Conservation (phyloP, 352 stramenopile species). For the Phytophthora nicotianae region DNA sequence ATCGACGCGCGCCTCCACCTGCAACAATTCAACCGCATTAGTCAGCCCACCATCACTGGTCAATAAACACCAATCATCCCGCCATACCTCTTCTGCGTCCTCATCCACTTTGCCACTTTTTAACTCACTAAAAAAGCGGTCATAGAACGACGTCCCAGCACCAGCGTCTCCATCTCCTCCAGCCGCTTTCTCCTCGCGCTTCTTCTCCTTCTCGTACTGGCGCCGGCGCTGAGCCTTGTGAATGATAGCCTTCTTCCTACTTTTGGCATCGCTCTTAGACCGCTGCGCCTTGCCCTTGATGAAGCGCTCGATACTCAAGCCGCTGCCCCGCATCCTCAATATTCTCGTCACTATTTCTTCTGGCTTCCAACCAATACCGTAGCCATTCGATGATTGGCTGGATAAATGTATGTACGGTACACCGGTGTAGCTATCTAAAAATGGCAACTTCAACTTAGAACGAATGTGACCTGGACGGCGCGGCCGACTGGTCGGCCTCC, state of each 20-base stretch:
- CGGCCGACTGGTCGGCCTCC: conserved; percentile 31
- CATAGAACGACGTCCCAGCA: conserved; percentile 72
- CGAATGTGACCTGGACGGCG: conserved; percentile 67
- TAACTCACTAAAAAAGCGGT: conserved; percentile 75
- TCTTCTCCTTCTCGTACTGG: conserved; percentile 87
- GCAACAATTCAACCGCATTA: conserved; percentile 14
- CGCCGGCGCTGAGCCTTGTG: conserved; percentile 80
- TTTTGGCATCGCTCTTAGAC: conserved; percentile 81
- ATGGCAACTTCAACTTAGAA: conserved; percentile 49
- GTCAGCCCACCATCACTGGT: neutral
- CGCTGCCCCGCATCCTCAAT: conserved; percentile 65
- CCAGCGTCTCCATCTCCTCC: conserved; percentile 16
- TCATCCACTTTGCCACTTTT: conserved; percentile 45
- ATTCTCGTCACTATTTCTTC: conserved; percentile 3
- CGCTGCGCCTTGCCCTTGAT: conserved; percentile 85
- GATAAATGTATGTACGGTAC: conserved; percentile 9
- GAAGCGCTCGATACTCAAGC: conserved; percentile 86
- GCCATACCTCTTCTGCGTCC: conserved; percentile 26
- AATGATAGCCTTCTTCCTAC: conserved; percentile 84
- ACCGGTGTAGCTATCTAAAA: conserved; percentile 24
- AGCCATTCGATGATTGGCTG: conserved; percentile 18
- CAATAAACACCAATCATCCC: conserved; percentile 4
- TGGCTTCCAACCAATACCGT: conserved; percentile 20
- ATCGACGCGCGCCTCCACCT: conserved; percentile 35
- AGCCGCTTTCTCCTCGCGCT: conserved; percentile 42